phyloP scores from a whole-genome alignment of 2,329 filamentous ascomycete species.

The Claviceps sp. region DNA sequence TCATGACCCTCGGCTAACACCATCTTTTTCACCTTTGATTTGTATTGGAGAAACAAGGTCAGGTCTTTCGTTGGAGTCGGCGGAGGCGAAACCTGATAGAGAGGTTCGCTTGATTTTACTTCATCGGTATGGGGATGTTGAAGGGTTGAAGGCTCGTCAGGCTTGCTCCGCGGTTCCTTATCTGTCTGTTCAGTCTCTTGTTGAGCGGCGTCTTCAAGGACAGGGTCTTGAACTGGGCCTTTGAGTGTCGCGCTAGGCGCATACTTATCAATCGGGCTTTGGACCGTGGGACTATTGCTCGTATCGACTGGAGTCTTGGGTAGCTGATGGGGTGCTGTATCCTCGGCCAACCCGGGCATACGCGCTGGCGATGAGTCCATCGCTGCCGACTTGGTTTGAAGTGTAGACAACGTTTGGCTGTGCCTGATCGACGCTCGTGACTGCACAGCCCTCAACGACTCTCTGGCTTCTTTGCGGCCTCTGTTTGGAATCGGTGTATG shows the following conservation, averaged over 20 bases:
- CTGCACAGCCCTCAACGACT: constrained; percentile 63
- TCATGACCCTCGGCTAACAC: constrained; percentile 72
- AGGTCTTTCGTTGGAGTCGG: constrained; percentile 63
- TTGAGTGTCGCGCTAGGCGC: constrained; percentile 44
- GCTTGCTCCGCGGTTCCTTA: constrained; percentile 9
- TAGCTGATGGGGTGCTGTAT: constrained; percentile 21
- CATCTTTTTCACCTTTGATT: constrained; percentile 94
- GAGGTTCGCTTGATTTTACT: constrained; percentile 31
- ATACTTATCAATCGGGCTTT: constrained; percentile 53
- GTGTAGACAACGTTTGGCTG: constrained; percentile 35
- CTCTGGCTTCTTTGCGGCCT: constrained; percentile 62
- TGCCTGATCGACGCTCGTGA: constrained; percentile 37
- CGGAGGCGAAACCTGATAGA: constrained; percentile 51
- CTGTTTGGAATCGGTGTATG: constrained; percentile 75
- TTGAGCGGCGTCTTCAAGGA: constrained; percentile 8
- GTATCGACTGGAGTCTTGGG: constrained; percentile 8
- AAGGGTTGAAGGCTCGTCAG: constrained; percentile 9
- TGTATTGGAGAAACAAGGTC: constrained; percentile 90
- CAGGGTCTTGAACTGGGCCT: constrained; percentile 38
- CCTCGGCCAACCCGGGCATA: constrained; percentile 50
- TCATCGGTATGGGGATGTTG: constrained; percentile 21
- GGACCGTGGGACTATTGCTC: constrained; percentile 22
- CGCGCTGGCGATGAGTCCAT: constrained; percentile 51
- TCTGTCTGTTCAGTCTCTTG: constrained; percentile 7
- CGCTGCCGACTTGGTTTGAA: constrained; percentile 24